Conservation (phyloP, 495 filamentous ascomycete genomes). For the Talaromyces trachyspermus region DNA sequence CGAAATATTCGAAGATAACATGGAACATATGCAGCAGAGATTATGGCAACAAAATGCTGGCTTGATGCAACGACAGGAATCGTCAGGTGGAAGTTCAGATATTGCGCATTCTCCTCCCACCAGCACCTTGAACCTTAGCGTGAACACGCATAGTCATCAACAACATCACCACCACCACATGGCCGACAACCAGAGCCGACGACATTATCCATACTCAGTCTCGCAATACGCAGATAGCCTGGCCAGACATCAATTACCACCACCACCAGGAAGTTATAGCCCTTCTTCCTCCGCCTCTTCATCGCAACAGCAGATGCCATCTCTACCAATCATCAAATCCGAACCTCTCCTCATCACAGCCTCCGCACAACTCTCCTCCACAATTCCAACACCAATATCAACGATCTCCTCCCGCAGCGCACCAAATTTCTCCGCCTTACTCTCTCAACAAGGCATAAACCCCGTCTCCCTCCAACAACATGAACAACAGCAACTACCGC, state of each 20-base stretch:
- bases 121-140: slow-evolving; percentile 10
- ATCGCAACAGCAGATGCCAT: too few relatives aligned
- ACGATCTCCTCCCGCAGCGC: background rate
- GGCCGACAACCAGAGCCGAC: background rate
- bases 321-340: background rate
- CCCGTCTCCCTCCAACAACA: slow-evolving; percentile 5
- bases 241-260: slow-evolving; percentile 14
- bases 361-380: slow-evolving; percentile 11
- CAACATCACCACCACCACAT: background rate
- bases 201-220: background rate
- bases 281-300: too few relatives aligned
- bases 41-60: slow-evolving; percentile 43
- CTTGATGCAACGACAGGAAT: slow-evolving; percentile 45
- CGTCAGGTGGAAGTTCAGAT: slow-evolving; percentile 45
- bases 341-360: background rate
- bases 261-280: slow-evolving; percentile 30
- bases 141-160: background rate
- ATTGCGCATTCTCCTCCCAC: slow-evolving; percentile 37
- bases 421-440: background rate
- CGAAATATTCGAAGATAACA: slow-evolving; percentile 54
- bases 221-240: slow-evolving; percentile 33
- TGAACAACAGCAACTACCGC: background rate
- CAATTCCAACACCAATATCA: slow-evolving; percentile 5
- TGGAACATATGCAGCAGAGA: slow-evolving; percentile 45
- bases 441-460: slow-evolving; percentile 1